Evolutionary conservation across 306 rosid species (phyloP).

Genomic region (Vachellia pachyceras): DNA sequence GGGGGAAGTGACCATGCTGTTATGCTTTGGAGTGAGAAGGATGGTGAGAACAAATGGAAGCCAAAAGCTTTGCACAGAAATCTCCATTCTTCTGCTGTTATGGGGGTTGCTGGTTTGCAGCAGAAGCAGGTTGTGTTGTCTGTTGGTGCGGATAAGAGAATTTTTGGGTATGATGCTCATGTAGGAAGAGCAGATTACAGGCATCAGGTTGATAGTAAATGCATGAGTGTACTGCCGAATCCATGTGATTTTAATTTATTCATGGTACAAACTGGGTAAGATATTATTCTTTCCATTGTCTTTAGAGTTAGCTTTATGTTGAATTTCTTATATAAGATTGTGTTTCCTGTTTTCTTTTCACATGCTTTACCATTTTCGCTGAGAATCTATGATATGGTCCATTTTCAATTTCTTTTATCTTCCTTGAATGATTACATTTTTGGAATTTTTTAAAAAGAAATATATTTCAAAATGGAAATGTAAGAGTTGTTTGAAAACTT

Average conservation of each 20-base stretch:
- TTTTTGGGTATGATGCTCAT: slow-evolving; percentile 62
- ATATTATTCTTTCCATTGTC: slow-evolving; percentile 7
- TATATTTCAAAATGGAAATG: slow-evolving; percentile 32
- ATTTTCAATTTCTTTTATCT: slow-evolving; percentile 8
- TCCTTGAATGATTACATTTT: slow-evolving; percentile 7
- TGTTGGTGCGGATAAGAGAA: slow-evolving; percentile 77
- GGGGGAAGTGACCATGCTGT: slow-evolving; percentile 87
- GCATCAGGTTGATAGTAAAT: slow-evolving; percentile 80
- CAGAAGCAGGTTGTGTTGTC: slow-evolving; percentile 74
- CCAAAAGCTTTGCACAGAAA: slow-evolving; percentile 63
- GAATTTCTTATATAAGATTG: background rate
- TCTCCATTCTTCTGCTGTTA: slow-evolving; percentile 81
- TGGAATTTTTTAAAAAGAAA: background rate
- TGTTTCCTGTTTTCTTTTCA: background rate
- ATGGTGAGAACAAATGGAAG: slow-evolving; percentile 63
- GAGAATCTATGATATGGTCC: slow-evolving; percentile 3
- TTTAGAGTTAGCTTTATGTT: slow-evolving; percentile 17
- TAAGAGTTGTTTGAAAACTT: slow-evolving; percentile 21
- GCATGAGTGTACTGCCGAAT: slow-evolving; percentile 84
- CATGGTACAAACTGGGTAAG: slow-evolving; percentile 90
- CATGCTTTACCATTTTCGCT: slow-evolving; percentile 17
- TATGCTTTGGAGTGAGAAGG: slow-evolving; percentile 69
- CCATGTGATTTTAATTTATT: slow-evolving; percentile 85
- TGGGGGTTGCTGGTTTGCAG: slow-evolving; percentile 84
- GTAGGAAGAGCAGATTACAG: slow-evolving; percentile 60